These are phyloP conservation scores for Speleostelium caveatum DNA, from an alignment of 78 protist species.

Conservation along the genomic window DNA sequence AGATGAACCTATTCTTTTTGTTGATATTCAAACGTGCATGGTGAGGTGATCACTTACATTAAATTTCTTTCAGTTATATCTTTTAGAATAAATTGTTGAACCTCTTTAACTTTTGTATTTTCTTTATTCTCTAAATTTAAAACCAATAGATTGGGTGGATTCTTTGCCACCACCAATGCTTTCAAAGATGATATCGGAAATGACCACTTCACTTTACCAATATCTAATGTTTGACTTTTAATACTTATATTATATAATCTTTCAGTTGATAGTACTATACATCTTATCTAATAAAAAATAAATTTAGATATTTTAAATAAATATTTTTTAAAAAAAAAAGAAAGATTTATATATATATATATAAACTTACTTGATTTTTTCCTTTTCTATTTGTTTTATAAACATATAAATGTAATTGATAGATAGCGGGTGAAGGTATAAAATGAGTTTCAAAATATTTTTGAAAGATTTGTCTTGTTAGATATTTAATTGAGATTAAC, in stretches of 20 bases:
- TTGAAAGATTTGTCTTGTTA: slow-evolving; percentile 52
- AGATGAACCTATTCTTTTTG: no score
- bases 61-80: slow-evolving; percentile 69
- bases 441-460: slow-evolving; percentile 22
- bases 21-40: no score
- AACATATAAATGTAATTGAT: slow-evolving; percentile 61
- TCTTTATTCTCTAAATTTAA: slow-evolving; percentile 55
- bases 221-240: slow-evolving; percentile 31
- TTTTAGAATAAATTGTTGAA: slow-evolving; percentile 58
- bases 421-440: slow-evolving; percentile 57
- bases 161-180: slow-evolving; percentile 1
- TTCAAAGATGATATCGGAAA: slow-evolving; percentile 36
- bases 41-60: slow-evolving; percentile 57
- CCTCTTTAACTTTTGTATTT: slow-evolving; percentile 62
- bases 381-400: slow-evolving; percentile 70
- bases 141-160: slow-evolving; percentile 24
- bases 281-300: slow-evolving; percentile 23
- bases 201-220: slow-evolving; percentile 69
- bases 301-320: neutral
- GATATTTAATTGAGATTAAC: slow-evolving; percentile 33
- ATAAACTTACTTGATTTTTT: slow-evolving; percentile 39
- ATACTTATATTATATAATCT: slow-evolving; percentile 64
- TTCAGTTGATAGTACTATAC: slow-evolving; percentile 63
- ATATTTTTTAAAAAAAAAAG: neutral
- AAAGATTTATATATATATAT: neutral